A percentile compares a stretch with the other conserved stretches of the same genome.
Evolutionary conservation across 768 basidiomycete genomes (phyloP).

Genomic region (Tulasnella sp.): DNA sequence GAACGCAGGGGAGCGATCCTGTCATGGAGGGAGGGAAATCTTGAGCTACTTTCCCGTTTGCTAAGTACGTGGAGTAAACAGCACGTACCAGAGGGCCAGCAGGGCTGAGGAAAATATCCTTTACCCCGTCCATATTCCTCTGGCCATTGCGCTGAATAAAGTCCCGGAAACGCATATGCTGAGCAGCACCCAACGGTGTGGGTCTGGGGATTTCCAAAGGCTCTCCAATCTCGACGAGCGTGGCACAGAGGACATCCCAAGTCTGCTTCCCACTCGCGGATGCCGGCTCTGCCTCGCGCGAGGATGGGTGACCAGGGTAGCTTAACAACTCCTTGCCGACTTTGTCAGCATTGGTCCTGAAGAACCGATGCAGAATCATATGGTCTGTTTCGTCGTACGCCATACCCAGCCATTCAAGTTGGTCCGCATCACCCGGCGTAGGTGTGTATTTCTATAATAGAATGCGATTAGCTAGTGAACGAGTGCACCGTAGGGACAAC

Average conservation of each 20-base stretch:
- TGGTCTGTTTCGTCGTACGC: slow-evolving; percentile 77
- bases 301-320: slow-evolving; percentile 39
- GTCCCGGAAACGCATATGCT: slow-evolving; percentile 59
- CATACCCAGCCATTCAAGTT: slow-evolving; percentile 52
- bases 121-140: slow-evolving; percentile 52
- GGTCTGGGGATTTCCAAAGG: slow-evolving; percentile 59
- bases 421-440: slow-evolving; percentile 25
- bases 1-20: slow-evolving; percentile 35
- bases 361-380: slow-evolving; percentile 75
- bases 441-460: slow-evolving; percentile 31
- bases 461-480: neutral
- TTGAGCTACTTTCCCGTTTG: neutral
- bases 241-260: slow-evolving; percentile 72
- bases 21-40: neutral
- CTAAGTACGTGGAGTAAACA: slow-evolving; percentile 30
- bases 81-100: slow-evolving; percentile 35
- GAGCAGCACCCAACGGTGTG: slow-evolving; percentile 33
- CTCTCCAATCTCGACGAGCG: slow-evolving; percentile 70
- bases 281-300: slow-evolving; percentile 28
- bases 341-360: slow-evolving; percentile 77
- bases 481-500: neutral
- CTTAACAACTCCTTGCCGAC: slow-evolving; percentile 81
- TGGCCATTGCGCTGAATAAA: slow-evolving; percentile 58
- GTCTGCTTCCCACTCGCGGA: slow-evolving; percentile 61
- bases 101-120: slow-evolving; percentile 57